Evolutionary conservation across 139 green algal species (phyloP), one percentile per base, ranked within the genome.

Genomic region (Bryopsis sp.): DNA sequence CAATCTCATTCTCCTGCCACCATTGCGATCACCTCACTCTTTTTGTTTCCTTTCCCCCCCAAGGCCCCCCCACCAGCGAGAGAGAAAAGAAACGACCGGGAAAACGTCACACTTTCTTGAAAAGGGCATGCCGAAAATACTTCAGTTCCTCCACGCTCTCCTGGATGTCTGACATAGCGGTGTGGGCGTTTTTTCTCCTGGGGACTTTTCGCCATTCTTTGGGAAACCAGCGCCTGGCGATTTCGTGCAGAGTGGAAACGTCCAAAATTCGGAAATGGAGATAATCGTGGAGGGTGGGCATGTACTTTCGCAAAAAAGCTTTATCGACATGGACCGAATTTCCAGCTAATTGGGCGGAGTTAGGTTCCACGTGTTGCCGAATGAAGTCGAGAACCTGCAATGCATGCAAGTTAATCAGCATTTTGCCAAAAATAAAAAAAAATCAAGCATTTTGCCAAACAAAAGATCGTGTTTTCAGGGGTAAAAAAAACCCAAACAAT

Each of bases 251-350:
- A 1, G 76, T 91, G 50, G 73, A 88, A 32, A 97, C 92, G 69
- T 97, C 92, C 38, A 96, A 82, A n/a, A 96, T 91, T 37, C 89
- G 78, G 81, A 95, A 93, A 72, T 86, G 80, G 6, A 95, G 72
- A 74, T 93, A 80, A 2, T 78, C 80, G 5, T 78, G 63, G 37
- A 97, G 67, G 0, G 50, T 35, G 0, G 92, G 92, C 92, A 97
- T 97, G 78, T 91, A 71, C 48, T 77, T 77, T 33, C 82, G 69
- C 43, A 97, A 75, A 76, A 97, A 97, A 34, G 78, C 74, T 19
- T 91, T 72, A 77, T 97, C 92, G 1, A 91, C 77, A 70, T 97
- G 92, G 22, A 96, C 81, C 19, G 72, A 85, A 78, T 92, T 95
- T 64, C 89, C 89, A 31, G 86, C 88, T 39, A 88, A 74, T 64